phyloP scores from a whole-genome alignment of 306 rosid species.

The Dryas alaskensis region DNA sequence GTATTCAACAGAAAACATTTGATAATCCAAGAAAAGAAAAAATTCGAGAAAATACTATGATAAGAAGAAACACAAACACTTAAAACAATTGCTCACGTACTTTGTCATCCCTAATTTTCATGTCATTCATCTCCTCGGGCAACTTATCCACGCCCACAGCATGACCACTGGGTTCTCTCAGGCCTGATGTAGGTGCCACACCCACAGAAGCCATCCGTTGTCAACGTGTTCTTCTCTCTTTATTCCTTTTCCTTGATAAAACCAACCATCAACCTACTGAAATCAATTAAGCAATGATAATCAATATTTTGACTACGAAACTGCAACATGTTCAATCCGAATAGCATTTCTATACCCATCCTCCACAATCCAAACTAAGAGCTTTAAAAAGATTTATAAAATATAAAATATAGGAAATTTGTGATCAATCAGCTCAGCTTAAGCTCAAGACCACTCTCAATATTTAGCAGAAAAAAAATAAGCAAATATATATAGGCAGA shows the following conservation, averaged over 20 bases:
- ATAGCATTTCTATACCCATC: not conserved
- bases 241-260: conserved; percentile 25
- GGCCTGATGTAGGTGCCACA: conserved; percentile 67
- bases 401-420: not conserved
- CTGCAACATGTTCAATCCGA: not conserved
- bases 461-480: not conserved
- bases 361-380: not conserved
- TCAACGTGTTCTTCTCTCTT: conserved; percentile 25
- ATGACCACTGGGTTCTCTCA: conserved; percentile 67
- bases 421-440: not conserved
- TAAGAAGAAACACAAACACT: not conserved
- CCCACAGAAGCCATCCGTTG: conserved; percentile 72
- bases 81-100: conserved; percentile 32
- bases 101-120: conserved; percentile 94
- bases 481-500: not conserved
- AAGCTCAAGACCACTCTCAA: conserved; percentile 8
- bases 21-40: conserved; percentile 3
- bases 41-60: not conserved
- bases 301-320: not conserved
- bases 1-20: conserved; percentile 3
- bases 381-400: not conserved
- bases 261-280: conserved; percentile 55
- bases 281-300: conserved; percentile 17
- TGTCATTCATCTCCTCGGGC: conserved; percentile 95
- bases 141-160: conserved; percentile 73